phyloP scores from a whole-genome alignment of 169 alveolate genomes.

The Theileria parva region DNA sequence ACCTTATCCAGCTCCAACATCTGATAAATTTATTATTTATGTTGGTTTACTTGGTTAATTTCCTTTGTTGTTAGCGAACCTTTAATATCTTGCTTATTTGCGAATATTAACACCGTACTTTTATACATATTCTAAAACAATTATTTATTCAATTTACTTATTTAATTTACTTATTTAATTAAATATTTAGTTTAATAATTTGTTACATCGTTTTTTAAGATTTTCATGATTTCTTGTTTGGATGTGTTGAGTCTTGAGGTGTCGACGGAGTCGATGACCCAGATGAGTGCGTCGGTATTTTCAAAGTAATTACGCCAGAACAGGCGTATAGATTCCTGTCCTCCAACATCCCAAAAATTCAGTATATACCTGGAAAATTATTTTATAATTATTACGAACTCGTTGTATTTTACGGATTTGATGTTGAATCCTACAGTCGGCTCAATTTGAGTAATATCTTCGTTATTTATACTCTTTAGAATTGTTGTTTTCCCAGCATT shows the following conservation, averaged over 20 bases:
- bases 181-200: slow-evolving; percentile 87
- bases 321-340: slow-evolving; percentile 96
- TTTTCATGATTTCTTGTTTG: slow-evolving; percentile 89
- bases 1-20: slow-evolving; percentile 38
- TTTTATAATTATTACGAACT: slow-evolving; percentile 20
- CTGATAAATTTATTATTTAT: background rate
- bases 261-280: slow-evolving; percentile 98
- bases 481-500: slow-evolving; percentile 98
- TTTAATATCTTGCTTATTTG: slow-evolving; percentile 95
- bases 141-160: background rate
- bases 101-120: slow-evolving; percentile 81
- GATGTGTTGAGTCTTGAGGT: slow-evolving; percentile 92
- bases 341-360: slow-evolving; percentile 99
- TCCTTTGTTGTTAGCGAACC: slow-evolving; percentile 86
- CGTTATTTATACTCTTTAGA: slow-evolving; percentile 90
- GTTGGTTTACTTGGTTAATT: slow-evolving; percentile 41
- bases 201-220: slow-evolving; percentile 90
- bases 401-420: slow-evolving; percentile 84
- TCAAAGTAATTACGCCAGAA: slow-evolving; percentile 99
- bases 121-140: slow-evolving; percentile 59
- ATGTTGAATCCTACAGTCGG: slow-evolving; percentile 97
- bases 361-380: slow-evolving; percentile 76
- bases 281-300: slow-evolving; percentile 97
- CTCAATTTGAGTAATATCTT: slow-evolving; percentile 85
- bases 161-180: slow-evolving; percentile 61